Base-by-base conservation (phyloP, 2,329 filamentous ascomycete species). In the Aspergillus fischeri region DNA sequence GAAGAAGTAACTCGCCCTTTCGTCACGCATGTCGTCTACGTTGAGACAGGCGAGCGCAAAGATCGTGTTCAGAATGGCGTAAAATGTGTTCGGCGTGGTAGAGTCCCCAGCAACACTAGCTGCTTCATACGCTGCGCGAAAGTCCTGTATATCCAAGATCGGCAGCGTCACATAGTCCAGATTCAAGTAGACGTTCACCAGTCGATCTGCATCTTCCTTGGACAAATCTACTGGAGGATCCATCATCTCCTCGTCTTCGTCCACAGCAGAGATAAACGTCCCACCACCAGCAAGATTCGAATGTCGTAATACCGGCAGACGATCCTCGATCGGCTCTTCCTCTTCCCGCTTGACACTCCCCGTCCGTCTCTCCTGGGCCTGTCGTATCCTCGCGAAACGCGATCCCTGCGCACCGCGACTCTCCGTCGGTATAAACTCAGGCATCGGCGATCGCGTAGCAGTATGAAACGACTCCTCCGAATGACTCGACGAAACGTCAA, bases 101-200 rank as follows among this genome's bases (percentile, higher is more conserved):
- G 21, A 17, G 21, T 52, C 51, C 32, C 52, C 54, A 21, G 49
- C 49, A 11, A 29, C 35, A 45, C 56, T 57, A 28, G 58, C 25
- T 20, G 52, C 38, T 29, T 56, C 53, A 42, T 65, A 67, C 17
- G 54, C 54, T n/a, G 59, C 32, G 21, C 58, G 54, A 25, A 68
- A 67, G 2, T 55, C 49, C 4, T 51, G 4, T 20, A 65, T 56
- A 32, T 66, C 57, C 29, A 69, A 61, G 8, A 69, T 62, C 1
- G 67, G 67, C 24, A 68, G 45, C 44, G 65, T 65, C n/a, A 65
- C 65, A 55, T 65, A 67, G 56, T 69, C 66, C 20, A 60, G 62
- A 9, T 57, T 60, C 25, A 69, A 49, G 28, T 69, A 69, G 3
- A 49, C 52, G 3, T 55, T 52, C 10, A 69, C 38, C 11, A 64